Percentiles rank a stretch among this genome's conserved stretches.
Evolutionary conservation across 129 eudicot species (phyloP).

Genomic region (Helianthus tuberosus): DNA sequence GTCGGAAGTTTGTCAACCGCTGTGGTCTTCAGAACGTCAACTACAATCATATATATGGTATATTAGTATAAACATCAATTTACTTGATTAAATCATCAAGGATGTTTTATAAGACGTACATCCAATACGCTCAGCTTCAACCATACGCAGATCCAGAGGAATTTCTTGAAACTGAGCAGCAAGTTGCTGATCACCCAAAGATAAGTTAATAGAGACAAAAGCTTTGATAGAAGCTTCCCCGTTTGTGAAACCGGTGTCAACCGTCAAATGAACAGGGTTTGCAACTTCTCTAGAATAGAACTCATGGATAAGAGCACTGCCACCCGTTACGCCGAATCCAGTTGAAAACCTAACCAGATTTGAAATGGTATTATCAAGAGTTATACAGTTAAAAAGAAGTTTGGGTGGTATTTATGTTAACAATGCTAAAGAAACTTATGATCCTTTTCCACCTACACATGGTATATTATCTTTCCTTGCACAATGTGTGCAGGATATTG

Average conservation of each 20-base stretch:
- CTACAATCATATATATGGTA: constrained; percentile 37
- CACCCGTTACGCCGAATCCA: constrained; percentile 90
- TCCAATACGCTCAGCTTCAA: constrained; percentile 95
- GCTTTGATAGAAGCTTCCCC: constrained; percentile 78
- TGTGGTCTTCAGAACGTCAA: constrained; percentile 85
- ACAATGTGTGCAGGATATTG: neutral
- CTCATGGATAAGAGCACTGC: constrained; percentile 85
- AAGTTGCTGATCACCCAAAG: constrained; percentile 87
- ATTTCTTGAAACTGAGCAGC: constrained; percentile 98
- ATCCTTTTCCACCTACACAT: neutral
- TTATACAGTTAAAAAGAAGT: no score
- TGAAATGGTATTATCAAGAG: neutral
- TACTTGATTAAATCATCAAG: neutral
- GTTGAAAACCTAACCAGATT: constrained; percentile 84
- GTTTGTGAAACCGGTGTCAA: constrained; percentile 78
- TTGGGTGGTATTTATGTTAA: neutral
- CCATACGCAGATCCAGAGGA: constrained; percentile 80
- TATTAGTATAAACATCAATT: constrained; percentile 1
- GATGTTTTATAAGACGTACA: constrained; percentile 49
- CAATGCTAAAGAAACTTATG: neutral
- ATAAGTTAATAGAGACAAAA: constrained; percentile 65
- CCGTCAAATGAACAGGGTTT: constrained; percentile 81
- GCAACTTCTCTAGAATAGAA: constrained; percentile 79
- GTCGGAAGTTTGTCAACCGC: constrained; percentile 79
- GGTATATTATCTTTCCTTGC: neutral